Conservation (phyloP, 257 asterid genomes). For the Primulina tabacum region DNA sequence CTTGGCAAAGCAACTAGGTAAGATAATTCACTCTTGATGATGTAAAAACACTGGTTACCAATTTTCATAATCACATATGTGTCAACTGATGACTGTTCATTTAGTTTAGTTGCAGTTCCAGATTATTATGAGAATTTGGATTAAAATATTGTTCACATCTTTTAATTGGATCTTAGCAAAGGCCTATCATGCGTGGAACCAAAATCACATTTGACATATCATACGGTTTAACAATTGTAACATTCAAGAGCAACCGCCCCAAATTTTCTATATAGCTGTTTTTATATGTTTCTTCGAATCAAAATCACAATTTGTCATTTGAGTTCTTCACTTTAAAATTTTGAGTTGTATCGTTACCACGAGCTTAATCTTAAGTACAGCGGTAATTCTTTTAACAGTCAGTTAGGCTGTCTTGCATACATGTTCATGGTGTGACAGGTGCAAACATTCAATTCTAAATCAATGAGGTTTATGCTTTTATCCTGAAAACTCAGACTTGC, state of each 20-base stretch:
- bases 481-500: constrained; percentile 58
- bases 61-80: not conserved
- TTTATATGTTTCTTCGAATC: not conserved
- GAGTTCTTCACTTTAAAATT: not conserved
- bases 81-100: not conserved
- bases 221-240: not conserved
- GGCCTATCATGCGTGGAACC: not conserved
- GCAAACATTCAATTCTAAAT: not conserved
- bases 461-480: not conserved
- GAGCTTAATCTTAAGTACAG: not conserved
- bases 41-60: not conserved
- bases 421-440: not conserved
- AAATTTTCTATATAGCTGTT: no score
- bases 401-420: not conserved
- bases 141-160: not conserved
- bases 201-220: no score
- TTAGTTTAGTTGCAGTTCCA: not conserved
- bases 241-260: not conserved
- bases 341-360: not conserved
- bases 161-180: not conserved
- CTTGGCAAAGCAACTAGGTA: constrained; percentile 95
- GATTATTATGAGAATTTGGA: not conserved
- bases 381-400: not conserved
- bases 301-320: not conserved
- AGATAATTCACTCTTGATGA: not conserved